Evolutionary conservation across 176 grass and related monocot species (phyloP).

Genomic region (Echinochloa phyllopogon): DNA sequence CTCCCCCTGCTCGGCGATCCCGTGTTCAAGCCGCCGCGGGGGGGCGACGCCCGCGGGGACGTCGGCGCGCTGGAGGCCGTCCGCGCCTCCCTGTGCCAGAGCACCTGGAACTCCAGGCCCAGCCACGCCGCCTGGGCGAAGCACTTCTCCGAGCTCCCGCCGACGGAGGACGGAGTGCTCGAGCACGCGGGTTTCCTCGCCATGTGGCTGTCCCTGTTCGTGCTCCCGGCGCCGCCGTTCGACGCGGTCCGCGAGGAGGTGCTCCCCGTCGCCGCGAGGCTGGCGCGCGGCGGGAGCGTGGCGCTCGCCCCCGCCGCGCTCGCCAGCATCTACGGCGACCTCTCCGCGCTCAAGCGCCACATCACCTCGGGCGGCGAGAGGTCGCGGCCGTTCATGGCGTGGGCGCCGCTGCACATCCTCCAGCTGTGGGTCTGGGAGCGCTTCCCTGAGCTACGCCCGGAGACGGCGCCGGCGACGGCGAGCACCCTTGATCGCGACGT

Average conservation of each 20-base stretch:
- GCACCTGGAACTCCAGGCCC: slow-evolving; percentile 29
- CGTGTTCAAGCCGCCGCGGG: slow-evolving; percentile 1
- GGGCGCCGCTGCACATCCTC: slow-evolving; percentile 42
- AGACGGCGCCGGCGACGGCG: background rate
- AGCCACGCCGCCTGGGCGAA: slow-evolving; percentile 34
- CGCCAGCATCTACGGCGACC: slow-evolving; percentile 52
- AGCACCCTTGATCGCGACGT: background rate
- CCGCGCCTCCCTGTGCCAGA: slow-evolving; percentile 21
- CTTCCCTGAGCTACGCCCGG: slow-evolving; percentile 34
- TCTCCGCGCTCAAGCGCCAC: slow-evolving; percentile 29
- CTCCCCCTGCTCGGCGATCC: slow-evolving; percentile 28
- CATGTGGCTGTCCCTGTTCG: slow-evolving; percentile 49
- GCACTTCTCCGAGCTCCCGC: slow-evolving; percentile 10
- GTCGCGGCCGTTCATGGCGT: slow-evolving; percentile 10
- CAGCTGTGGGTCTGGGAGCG: slow-evolving; percentile 58
- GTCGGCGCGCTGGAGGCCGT: background rate
- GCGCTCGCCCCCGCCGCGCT: slow-evolving; percentile 51
- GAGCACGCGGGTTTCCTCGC: slow-evolving; percentile 55
- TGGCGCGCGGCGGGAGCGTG: slow-evolving; percentile 36
- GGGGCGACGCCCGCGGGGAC: background rate
- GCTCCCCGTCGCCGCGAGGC: slow-evolving; percentile 37
- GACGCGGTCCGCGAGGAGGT: slow-evolving; percentile 21
- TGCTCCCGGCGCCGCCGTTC: slow-evolving; percentile 30
- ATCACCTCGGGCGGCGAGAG: background rate
- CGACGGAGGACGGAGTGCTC: background rate